Percentiles rank a stretch among this genome's conserved stretches.
phyloP scores from a whole-genome alignment of 2,329 filamentous ascomycete species.

The Alternaria hordeiaustralica region DNA sequence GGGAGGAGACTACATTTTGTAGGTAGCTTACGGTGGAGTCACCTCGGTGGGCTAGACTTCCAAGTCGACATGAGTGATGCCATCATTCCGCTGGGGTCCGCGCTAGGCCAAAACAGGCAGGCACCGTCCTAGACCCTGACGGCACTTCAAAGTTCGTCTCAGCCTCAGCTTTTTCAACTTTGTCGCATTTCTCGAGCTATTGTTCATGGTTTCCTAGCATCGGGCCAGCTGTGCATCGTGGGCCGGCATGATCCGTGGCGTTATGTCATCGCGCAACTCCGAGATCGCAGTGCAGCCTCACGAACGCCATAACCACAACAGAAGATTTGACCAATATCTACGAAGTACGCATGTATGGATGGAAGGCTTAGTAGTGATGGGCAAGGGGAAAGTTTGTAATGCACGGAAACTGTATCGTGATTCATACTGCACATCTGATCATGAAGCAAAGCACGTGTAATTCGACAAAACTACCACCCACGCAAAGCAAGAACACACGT shows the following conservation, averaged over 20 bases:
- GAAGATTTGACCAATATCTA: background rate
- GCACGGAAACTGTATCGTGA: fast-evolving
- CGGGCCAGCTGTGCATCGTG: background rate
- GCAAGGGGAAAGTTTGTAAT: background rate
- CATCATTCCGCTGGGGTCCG: slow-evolving; percentile 7
- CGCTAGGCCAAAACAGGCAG: slow-evolving; percentile 26
- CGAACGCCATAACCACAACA: fast-evolving
- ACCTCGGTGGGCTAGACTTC: slow-evolving; percentile 3
- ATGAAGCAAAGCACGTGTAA: background rate
- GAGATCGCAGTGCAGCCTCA: background rate
- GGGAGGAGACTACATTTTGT: slow-evolving; percentile 23
- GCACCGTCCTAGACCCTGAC: slow-evolving; percentile 8
- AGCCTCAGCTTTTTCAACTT: background rate
- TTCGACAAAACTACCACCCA: background rate
- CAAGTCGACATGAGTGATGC: slow-evolving; percentile 14
- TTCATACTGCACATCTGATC: background rate
- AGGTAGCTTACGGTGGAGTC: slow-evolving; percentile 12
- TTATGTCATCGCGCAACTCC: background rate
- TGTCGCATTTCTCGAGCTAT: background rate
- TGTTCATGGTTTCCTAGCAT: background rate
- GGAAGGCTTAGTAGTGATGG: background rate
- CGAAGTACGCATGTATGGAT: background rate
- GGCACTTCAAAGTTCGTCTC: slow-evolving; percentile 21
- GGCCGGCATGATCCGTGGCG: background rate
- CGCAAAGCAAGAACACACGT: background rate